Conservation (phyloP, 768 basidiomycete genomes). For the Cystofilobasidium macerans region DNA sequence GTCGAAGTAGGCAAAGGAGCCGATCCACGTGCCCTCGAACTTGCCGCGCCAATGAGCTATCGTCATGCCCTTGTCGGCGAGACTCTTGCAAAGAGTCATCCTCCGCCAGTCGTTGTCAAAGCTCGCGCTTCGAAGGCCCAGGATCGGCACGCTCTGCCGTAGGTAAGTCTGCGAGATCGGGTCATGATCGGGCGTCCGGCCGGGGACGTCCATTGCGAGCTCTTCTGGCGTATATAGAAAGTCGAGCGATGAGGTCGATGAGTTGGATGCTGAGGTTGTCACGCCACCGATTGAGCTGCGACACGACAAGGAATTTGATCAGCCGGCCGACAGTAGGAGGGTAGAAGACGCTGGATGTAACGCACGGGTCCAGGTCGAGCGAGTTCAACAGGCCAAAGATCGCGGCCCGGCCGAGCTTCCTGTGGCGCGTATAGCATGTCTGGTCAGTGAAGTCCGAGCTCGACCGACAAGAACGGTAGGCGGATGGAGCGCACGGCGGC, state of each 20-base stretch:
- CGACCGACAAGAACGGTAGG: neutral
- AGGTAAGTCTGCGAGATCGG: slow-evolving; percentile 5
- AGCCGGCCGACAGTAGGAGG: too few relatives aligned
- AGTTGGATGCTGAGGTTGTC: slow-evolving; percentile 7
- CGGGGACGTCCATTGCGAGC: neutral
- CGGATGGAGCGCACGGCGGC: neutral
- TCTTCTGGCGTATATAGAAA: slow-evolving; percentile 7
- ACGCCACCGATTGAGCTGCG: slow-evolving; percentile 14
- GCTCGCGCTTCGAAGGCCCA: neutral
- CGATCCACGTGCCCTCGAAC: slow-evolving; percentile 18
- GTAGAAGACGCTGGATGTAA: too few relatives aligned
- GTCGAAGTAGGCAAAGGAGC: neutral
- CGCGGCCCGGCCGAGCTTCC: neutral
- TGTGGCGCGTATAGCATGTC: neutral
- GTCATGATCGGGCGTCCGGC: neutral
- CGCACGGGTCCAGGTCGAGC: neutral
- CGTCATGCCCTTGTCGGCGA: neutral
- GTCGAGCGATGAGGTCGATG: slow-evolving; percentile 3
- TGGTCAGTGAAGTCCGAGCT: neutral
- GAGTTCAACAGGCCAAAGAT: neutral
- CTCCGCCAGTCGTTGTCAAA: slow-evolving; percentile 16
- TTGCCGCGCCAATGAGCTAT: slow-evolving; percentile 2
- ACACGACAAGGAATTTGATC: too few relatives aligned
- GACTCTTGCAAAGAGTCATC: slow-evolving; percentile 2
- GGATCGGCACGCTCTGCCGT: slow-evolving; percentile 1